Conservation (phyloP, 2,329 filamentous ascomycete genomes). For the Hypoxylon sp. region DNA sequence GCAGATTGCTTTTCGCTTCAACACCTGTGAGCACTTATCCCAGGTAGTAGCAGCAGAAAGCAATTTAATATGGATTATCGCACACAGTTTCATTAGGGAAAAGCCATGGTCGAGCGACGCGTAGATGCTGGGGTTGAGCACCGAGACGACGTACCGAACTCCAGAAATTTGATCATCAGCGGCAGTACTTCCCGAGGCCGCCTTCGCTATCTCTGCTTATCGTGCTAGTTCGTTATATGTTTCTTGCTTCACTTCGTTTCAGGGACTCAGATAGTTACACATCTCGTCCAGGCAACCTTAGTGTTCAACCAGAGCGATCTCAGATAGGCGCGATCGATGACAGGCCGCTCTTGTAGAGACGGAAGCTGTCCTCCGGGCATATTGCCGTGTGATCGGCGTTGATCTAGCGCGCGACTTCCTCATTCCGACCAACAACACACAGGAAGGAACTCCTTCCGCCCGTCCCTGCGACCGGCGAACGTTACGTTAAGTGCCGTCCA, state of each 20-base stretch:
- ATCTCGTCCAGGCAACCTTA: constrained; percentile 20
- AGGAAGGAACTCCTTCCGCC: constrained; percentile 45
- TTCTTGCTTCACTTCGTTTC: background rate
- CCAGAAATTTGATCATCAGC: constrained; percentile 41
- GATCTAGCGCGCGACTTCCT: constrained; percentile 46
- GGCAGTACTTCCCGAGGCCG: constrained; percentile 53
- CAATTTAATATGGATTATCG: constrained; percentile 49
- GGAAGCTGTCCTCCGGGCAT: constrained; percentile 53
- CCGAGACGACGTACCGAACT: constrained; percentile 43
- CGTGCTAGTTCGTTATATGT: constrained; percentile 6
- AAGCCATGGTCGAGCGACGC: constrained; percentile 19
- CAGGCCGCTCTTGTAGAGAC: constrained; percentile 54
- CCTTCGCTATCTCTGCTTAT: constrained; percentile 50
- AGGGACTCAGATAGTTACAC: background rate
- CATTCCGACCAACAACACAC: constrained; percentile 54
- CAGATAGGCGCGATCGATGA: constrained; percentile 52
- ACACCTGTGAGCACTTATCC: constrained; percentile 24
- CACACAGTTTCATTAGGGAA: constrained; percentile 13
- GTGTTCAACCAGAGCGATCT: constrained; percentile 51
- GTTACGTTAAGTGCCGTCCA: constrained; percentile 35
- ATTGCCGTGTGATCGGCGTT: constrained; percentile 49
- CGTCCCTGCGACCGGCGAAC: constrained; percentile 27
- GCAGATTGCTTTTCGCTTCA: constrained; percentile 13
- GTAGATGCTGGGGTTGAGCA: constrained; percentile 40
- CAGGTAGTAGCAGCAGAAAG: constrained; percentile 46